Evolutionary conservation across 2,329 filamentous ascomycete species (phyloP).

Genomic region (Fusarium nisikadoi): DNA sequence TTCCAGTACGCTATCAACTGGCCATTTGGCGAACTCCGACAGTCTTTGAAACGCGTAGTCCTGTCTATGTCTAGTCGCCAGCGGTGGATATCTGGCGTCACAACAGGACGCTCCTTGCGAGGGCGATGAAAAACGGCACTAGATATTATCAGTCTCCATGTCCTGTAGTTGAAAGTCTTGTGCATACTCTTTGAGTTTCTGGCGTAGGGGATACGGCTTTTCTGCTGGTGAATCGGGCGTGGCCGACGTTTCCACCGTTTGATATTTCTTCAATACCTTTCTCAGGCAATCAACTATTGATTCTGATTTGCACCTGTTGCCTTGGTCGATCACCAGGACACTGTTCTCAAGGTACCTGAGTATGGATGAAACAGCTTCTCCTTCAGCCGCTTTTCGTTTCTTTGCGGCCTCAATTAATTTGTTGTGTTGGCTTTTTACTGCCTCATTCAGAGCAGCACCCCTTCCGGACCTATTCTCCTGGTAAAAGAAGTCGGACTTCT

Average conservation of each 20-base stretch:
- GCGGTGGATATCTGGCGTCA: background rate
- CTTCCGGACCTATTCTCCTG: background rate
- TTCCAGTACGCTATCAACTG: background rate
- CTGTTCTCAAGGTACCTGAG: background rate
- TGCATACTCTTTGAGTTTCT: rapidly evolving
- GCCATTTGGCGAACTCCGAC: background rate
- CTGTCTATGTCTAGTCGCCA: background rate
- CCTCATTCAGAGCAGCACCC: background rate
- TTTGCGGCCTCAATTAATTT: background rate
- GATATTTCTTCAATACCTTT: background rate
- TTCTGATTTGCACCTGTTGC: background rate
- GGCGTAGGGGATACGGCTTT: background rate
- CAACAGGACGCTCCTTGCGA: background rate
- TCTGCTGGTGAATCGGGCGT: rapidly evolving
- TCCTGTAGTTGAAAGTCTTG: rapidly evolving
- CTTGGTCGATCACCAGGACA: background rate
- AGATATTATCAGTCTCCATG: background rate
- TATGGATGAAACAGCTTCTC: rapidly evolving
- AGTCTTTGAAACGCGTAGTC: background rate
- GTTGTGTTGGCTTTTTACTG: background rate
- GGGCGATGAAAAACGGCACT: background rate
- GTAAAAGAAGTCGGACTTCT: background rate
- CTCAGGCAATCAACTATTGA: background rate
- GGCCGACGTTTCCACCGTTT: rapidly evolving
- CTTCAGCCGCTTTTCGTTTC: background rate